phyloP scores from a whole-genome alignment of 2,329 filamentous ascomycete genomes.

The Penicillium sp. region DNA sequence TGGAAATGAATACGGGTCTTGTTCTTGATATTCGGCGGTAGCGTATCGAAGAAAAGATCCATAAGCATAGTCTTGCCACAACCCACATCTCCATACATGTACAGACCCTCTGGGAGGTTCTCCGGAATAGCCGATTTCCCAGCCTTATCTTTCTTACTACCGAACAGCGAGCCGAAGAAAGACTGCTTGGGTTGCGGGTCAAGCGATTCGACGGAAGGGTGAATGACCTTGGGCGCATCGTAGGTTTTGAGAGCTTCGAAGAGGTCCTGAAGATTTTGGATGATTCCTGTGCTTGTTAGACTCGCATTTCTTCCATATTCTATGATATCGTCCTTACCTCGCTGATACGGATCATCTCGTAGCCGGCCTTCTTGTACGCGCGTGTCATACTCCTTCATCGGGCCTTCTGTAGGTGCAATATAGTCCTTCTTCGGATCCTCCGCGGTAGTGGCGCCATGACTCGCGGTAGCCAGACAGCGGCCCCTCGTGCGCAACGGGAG shows the following conservation, averaged over 20 bases:
- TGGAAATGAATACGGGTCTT: conserved; percentile 98
- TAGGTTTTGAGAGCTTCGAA: conserved; percentile 79
- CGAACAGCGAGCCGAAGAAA: conserved; percentile 52
- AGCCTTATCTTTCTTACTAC: conserved; percentile 32
- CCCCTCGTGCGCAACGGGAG: conserved; percentile 17
- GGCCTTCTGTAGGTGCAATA: conserved; percentile 52
- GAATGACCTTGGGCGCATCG: conserved; percentile 68
- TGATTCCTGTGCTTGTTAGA: conserved; percentile 61
- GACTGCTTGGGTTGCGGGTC: conserved; percentile 52
- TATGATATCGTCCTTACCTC: conserved; percentile 57
- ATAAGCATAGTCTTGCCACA: conserved; percentile 99
- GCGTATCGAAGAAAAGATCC: conserved; percentile 94
- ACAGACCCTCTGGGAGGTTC: conserved; percentile 82
- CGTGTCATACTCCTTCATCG: conserved; percentile 82
- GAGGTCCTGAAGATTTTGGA: conserved; percentile 83
- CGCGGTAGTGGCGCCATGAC: conserved; percentile 8
- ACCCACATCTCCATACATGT: conserved; percentile 94
- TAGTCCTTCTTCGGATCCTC: conserved; percentile 4
- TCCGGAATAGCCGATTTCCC: conserved; percentile 55
- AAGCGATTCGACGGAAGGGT: conserved; percentile 72
- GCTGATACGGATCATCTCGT: conserved; percentile 85
- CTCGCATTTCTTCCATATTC: neutral
- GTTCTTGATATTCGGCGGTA: conserved; percentile 72
- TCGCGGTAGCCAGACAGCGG: conserved; percentile 19
- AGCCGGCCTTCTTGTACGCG: conserved; percentile 72